These are phyloP conservation scores for Paramecium tetraurelia DNA, from an alignment of 73 alveolate species.

Conservation along the genomic window DNA sequence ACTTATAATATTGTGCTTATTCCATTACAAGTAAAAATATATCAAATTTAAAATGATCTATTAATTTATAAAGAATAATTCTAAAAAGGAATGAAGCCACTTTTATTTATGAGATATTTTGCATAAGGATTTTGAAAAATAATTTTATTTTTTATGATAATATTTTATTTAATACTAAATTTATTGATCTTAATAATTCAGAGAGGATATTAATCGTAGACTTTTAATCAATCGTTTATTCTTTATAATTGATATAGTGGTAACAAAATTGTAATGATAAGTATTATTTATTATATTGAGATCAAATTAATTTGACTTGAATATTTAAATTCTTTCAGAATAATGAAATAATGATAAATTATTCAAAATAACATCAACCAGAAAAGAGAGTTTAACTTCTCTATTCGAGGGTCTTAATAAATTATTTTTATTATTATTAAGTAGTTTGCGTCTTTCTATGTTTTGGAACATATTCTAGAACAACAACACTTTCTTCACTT, in stretches of 20 bases:
- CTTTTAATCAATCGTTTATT: background rate
- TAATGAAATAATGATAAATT: background rate
- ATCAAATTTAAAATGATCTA: too few species aligned
- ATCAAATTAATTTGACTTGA: too few species aligned
- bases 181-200: background rate
- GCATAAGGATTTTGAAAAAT: background rate
- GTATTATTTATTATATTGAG: too few species aligned
- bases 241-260: background rate
- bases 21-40: too few species aligned
- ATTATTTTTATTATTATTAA: background rate
- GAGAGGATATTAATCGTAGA: background rate
- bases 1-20: background rate
- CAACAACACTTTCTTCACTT: conserved; percentile 4
- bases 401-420: background rate
- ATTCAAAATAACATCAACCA: background rate
- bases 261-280: background rate
- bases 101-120: background rate
- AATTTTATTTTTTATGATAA: too few species aligned
- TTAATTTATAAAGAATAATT: background rate
- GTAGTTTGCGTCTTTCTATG: conserved; percentile 30
- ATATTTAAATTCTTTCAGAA: background rate
- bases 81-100: background rate
- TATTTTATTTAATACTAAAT: too few species aligned
- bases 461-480: background rate
- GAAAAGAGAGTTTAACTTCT: background rate